Evolutionary conservation across 805 yeast species (phyloP), one percentile per base, ranked within the genome.

Genomic region (Pichia sporocuriosa): DNA sequence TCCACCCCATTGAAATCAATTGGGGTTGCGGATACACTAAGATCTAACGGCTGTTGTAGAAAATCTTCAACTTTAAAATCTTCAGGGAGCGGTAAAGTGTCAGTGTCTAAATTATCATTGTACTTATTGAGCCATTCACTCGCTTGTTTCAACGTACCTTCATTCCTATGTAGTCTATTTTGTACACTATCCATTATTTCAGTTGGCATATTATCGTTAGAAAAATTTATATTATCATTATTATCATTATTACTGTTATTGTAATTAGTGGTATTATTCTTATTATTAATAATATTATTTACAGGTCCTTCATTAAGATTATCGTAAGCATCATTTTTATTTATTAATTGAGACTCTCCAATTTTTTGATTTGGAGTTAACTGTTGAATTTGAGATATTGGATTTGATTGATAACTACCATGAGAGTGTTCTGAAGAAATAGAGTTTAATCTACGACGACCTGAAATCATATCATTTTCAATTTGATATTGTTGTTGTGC

Each of bases 101-200:
- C 48, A 16, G 39, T 28, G 35, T 40, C 45, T 10, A 40, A 11
- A 3, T 49, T 51, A 21, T 53, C 58, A 31, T 25, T 33, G 40
- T 34, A 35, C 33, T 40, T 48, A 17, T 28, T 71, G 35, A 74
- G 66, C 79, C 79, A 74, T 45, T 75, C 79, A 53, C 73, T 76
- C 2, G 73, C 76, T 52, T 74, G 79, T 54, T 66, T 73, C 40
- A 75, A 65, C 3, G 77, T 68, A 46, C 67, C 70, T 11, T 77
- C 77, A 48, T 75, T 77, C 50, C 66, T 69, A 37, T 58, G 58
- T 10, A 74, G 58, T 43, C 66, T 75, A 35, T 66, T 67, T 47
- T 75, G 77, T 35, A 75, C 63, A 16, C 67, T 72, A 20, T 62
- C 61, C 53, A 63, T 54, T 15, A 39, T 16, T n/a, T 39, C 13